Evolutionary conservation across 1,139 yeast genomes (phyloP).

Genomic region (Candida neerlandica): DNA sequence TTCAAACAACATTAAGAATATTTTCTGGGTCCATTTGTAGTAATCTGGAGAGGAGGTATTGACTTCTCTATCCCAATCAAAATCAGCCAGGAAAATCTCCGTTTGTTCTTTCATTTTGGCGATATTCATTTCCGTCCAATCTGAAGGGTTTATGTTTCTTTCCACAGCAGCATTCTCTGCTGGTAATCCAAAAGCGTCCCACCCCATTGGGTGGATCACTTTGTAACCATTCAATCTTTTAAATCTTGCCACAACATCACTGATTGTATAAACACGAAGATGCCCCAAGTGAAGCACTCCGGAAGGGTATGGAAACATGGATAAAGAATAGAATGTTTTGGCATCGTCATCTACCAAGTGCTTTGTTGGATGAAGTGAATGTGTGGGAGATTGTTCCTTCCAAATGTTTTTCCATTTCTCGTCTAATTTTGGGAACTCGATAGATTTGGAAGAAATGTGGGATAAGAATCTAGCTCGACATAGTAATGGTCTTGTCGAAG

Average conservation of each 20-base stretch:
- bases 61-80: constrained; percentile 92
- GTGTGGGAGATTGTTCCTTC: constrained; percentile 42
- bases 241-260: constrained; percentile 81
- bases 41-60: constrained; percentile 88
- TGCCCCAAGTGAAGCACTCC: constrained; percentile 94
- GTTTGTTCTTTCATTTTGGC: constrained; percentile 82
- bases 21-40: constrained; percentile 89
- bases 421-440: constrained; percentile 30
- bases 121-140: constrained; percentile 82
- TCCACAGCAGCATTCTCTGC: constrained; percentile 98
- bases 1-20: constrained; percentile 71
- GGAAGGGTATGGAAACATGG: constrained; percentile 97
- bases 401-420: constrained; percentile 57
- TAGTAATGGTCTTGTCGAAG: not conserved
- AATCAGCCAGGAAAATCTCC: constrained; percentile 75
- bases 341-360: constrained; percentile 21
- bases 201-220: constrained; percentile 96
- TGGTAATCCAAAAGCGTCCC: constrained; percentile 98
- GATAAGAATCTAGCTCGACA: not conserved
- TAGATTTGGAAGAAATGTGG: not conserved
- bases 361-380: constrained; percentile 49
- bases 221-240: constrained; percentile 73
- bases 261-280: constrained; percentile 85
- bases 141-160: constrained; percentile 72
- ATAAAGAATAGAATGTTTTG: constrained; percentile 62